A percentile compares a stretch with the other conserved stretches of the same genome.
phyloP scores from a whole-genome alignment of 169 alveolate genomes.

The Plasmodium vinckei region DNA sequence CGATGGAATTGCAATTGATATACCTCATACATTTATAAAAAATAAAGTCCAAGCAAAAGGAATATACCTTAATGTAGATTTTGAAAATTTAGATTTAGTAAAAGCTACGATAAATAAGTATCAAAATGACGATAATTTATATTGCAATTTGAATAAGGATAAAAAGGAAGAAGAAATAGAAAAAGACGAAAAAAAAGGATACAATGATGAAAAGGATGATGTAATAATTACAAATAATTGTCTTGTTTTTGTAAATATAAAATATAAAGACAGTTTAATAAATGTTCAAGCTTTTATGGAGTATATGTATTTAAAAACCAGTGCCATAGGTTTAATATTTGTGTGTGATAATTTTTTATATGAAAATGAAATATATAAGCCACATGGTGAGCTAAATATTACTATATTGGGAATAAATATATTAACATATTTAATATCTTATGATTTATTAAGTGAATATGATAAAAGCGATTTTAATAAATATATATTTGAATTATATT shows the following conservation, averaged over 20 bases:
- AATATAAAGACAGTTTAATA: constrained; percentile 44
- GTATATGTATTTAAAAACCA: constrained; percentile 40
- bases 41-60: constrained; percentile 50
- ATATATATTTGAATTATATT: constrained; percentile 50
- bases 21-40: constrained; percentile 37
- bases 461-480: constrained; percentile 14
- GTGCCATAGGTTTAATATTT: constrained; percentile 49
- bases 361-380: constrained; percentile 67
- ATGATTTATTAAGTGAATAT: constrained; percentile 20
- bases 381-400: constrained; percentile 57
- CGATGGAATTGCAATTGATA: constrained; percentile 43
- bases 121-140: constrained; percentile 3
- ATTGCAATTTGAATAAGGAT: constrained; percentile 49
- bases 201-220: background rate
- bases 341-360: constrained; percentile 61
- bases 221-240: constrained; percentile 42
- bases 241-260: constrained; percentile 46
- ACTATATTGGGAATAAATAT: constrained; percentile 31
- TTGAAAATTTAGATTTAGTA: constrained; percentile 22
- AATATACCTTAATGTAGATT: constrained; percentile 28
- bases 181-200: background rate
- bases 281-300: constrained; percentile 47
- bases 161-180: constrained; percentile 3
- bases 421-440: constrained; percentile 44
- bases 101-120: constrained; percentile 17